Evolutionary conservation across 306 rosid species (phyloP).

Genomic region (Herpetospermum pedunculosum): DNA sequence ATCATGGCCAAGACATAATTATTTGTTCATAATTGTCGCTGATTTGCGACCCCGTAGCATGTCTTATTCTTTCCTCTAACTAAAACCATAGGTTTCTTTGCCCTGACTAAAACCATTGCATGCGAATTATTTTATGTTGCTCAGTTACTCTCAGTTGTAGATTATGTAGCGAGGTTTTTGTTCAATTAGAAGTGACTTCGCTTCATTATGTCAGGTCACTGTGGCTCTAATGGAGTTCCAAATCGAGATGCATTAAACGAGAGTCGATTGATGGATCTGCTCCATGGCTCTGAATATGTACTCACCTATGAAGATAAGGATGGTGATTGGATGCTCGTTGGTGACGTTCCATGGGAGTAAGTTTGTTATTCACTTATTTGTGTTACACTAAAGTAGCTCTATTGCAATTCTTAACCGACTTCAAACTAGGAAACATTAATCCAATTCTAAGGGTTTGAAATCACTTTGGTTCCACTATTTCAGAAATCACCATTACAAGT

Average conservation of each 20-base stretch:
- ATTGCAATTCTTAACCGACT: background rate
- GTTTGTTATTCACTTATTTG: constrained; percentile 15
- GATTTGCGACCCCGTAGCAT: background rate
- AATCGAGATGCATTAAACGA: constrained; percentile 50
- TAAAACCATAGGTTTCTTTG: background rate
- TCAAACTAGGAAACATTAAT: background rate
- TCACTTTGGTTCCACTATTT: background rate
- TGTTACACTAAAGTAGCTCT: background rate
- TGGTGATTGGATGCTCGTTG: constrained; percentile 97
- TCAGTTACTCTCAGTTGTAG: background rate
- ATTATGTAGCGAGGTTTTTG: background rate
- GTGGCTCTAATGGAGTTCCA: constrained; percentile 53
- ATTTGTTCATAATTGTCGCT: background rate
- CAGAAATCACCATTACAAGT: background rate
- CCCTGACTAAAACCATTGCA: background rate
- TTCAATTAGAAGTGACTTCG: background rate
- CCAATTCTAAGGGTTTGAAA: background rate
- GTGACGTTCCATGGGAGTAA: constrained; percentile 98
- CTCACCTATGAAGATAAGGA: constrained; percentile 96
- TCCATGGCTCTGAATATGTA: constrained; percentile 89
- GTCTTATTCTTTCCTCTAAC: background rate
- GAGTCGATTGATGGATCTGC: constrained; percentile 75
- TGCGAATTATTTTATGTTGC: background rate
- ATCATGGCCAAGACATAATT: background rate
- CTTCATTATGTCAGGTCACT: constrained; percentile 51